phyloP scores from a whole-genome alignment of 139 green algal species.

The Trebouxia sp. region DNA sequence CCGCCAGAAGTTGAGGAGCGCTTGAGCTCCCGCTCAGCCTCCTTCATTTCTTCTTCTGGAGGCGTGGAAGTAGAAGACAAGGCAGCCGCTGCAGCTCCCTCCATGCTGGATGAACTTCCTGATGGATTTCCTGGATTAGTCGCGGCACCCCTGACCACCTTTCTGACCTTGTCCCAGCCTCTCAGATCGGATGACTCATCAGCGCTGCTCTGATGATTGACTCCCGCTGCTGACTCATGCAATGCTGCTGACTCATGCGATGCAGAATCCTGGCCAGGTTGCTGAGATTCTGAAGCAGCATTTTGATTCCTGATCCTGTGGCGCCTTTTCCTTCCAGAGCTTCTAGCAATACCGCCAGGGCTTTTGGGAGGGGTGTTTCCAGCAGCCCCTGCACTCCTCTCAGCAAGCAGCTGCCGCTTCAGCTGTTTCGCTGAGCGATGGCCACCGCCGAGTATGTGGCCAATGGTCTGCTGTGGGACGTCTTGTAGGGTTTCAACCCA shows the following conservation, averaged over 20 bases:
- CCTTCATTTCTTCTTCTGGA: background rate
- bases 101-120: too few relatives aligned
- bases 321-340: background rate
- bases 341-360: background rate
- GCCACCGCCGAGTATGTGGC: background rate
- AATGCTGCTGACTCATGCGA: background rate
- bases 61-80: background rate
- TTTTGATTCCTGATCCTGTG: background rate
- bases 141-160: background rate
- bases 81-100: background rate
- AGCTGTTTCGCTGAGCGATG: background rate
- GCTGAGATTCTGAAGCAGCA: background rate
- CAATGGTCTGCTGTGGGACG: background rate
- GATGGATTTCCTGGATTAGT: background rate
- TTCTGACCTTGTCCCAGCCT: conserved; percentile 6
- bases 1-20: background rate
- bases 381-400: background rate
- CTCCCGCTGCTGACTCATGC: background rate
- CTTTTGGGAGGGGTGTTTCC: background rate
- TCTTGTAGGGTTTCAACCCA: background rate
- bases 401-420: background rate
- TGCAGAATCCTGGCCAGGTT: background rate
- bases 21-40: background rate
- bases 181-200: background rate
- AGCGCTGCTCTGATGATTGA: background rate